phyloP scores from a whole-genome alignment of 331 rosid species.

The Pyracantha coccinea region DNA sequence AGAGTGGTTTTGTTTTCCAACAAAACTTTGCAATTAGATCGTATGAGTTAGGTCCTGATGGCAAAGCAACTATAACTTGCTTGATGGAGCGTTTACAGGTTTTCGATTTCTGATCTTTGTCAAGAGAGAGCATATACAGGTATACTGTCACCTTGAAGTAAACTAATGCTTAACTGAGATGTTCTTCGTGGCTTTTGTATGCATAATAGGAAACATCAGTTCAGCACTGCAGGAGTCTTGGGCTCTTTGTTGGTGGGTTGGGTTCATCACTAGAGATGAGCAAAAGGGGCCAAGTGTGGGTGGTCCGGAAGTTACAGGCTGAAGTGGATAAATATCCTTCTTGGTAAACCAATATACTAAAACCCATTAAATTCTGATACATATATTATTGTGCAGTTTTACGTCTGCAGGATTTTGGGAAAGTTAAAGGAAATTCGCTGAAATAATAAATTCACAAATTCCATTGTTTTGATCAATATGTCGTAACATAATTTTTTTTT shows the following conservation, averaged over 20 bases:
- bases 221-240: conserved; percentile 19
- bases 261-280: conserved; percentile 21
- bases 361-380: too few relatives aligned
- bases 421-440: too few relatives aligned
- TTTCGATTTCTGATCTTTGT: neutral
- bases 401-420: too few relatives aligned
- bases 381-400: too few relatives aligned
- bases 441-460: neutral
- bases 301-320: conserved; percentile 4
- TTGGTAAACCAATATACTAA: conserved; percentile 11
- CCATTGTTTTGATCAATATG: too few relatives aligned
- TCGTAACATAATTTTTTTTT: neutral
- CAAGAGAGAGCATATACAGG: neutral
- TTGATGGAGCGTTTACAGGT: conserved; percentile 15
- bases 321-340: conserved; percentile 24
- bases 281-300: conserved; percentile 23
- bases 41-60: conserved; percentile 12
- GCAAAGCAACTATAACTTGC: conserved; percentile 5
- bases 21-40: conserved; percentile 19
- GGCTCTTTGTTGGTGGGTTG: conserved; percentile 10
- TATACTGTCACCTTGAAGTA: too few relatives aligned
- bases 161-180: neutral
- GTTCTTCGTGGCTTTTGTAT: neutral
- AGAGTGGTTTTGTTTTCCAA: conserved; percentile 9
- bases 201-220: conserved; percentile 17